A percentile compares a stretch with the other conserved stretches of the same genome.
phyloP scores from a whole-genome alignment of 106 monocot species.

The Phalaenopsis equestris region DNA sequence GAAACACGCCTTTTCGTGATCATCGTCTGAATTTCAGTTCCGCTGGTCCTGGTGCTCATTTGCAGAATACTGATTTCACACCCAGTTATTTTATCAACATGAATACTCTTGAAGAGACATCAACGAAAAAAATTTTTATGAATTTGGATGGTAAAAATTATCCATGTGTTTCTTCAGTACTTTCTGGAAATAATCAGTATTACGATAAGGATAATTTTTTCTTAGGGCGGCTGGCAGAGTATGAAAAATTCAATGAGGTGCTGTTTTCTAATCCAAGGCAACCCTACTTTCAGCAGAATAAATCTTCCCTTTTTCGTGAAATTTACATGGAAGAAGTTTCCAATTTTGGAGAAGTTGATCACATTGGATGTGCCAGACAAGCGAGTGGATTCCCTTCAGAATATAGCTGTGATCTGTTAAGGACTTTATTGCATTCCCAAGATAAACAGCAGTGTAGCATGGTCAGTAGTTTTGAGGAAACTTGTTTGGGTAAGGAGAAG shows the following conservation, averaged over 20 bases:
- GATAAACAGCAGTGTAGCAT: slow-evolving; percentile 6
- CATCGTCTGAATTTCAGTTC: slow-evolving; percentile 18
- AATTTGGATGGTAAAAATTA: slow-evolving; percentile 3
- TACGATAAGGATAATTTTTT: slow-evolving; percentile 11
- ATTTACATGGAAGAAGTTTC: slow-evolving; percentile 5
- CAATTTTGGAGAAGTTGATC: slow-evolving; percentile 8
- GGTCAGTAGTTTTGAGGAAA: slow-evolving; percentile 5
- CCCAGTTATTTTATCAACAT: slow-evolving; percentile 8
- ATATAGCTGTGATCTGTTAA: neutral
- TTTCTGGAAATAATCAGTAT: slow-evolving; percentile 15
- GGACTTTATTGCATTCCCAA: neutral
- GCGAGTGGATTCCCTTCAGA: neutral
- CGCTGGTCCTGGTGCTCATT: neutral
- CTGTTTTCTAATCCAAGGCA: slow-evolving; percentile 10
- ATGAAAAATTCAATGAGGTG: neutral
- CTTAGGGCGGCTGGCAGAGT: slow-evolving; percentile 1
- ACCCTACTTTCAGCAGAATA: slow-evolving; percentile 11
- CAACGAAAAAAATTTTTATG: slow-evolving; percentile 30
- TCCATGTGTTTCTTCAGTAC: slow-evolving; percentile 3
- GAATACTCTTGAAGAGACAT: slow-evolving; percentile 15
- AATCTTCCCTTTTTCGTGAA: slow-evolving; percentile 11
- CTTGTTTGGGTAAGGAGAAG: slow-evolving; percentile 1
- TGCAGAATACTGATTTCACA: slow-evolving; percentile 5
- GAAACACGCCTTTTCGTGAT: slow-evolving; percentile 2
- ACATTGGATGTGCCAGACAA: slow-evolving; percentile 2